Evolutionary conservation across 495 filamentous ascomycete species (phyloP).

Genomic region (Xylaria flabelliformis): DNA sequence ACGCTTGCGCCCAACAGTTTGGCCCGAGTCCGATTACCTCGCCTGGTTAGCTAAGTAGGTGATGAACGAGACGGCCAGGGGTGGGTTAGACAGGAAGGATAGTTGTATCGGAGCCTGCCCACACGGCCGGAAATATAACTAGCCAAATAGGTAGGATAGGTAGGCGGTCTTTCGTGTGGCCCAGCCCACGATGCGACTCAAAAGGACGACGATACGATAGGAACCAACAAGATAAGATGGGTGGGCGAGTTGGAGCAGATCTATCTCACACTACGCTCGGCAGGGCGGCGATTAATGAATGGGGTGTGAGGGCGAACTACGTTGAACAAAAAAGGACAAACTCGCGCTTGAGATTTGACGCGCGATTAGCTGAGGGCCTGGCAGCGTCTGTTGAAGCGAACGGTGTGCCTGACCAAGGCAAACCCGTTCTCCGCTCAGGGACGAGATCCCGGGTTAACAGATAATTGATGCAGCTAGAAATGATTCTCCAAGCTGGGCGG

Average conservation of each 20-base stretch:
- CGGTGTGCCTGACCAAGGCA: constrained; percentile 19
- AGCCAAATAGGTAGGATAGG: constrained; percentile 18
- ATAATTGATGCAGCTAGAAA: constrained; percentile 7
- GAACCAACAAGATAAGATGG: constrained; percentile 11
- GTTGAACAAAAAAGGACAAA: constrained; percentile 8
- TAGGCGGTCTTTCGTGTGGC: constrained; percentile 30
- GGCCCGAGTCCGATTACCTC: constrained; percentile 25
- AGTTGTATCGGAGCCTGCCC: constrained; percentile 28
- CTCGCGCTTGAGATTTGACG: constrained; percentile 52
- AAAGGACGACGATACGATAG: constrained; percentile 20
- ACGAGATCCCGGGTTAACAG: constrained; percentile 20
- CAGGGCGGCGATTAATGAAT: constrained; percentile 11
- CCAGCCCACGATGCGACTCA: constrained; percentile 41
- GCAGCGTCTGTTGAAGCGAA: constrained; percentile 49
- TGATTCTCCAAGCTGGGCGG: neutral
- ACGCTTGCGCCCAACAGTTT: constrained; percentile 28
- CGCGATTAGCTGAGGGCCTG: constrained; percentile 49
- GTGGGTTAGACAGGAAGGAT: constrained; percentile 21
- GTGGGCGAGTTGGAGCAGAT: constrained; percentile 28
- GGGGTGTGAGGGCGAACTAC: neutral
- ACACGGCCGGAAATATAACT: constrained; percentile 22
- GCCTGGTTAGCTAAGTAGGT: constrained; percentile 15
- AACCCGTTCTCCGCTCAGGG: constrained; percentile 24
- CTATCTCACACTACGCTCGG: neutral
- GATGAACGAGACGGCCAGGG: constrained; percentile 24